Base-by-base conservation (phyloP, 2,329 filamentous ascomycete genomes). In the Fusarium tuaranense region DNA sequence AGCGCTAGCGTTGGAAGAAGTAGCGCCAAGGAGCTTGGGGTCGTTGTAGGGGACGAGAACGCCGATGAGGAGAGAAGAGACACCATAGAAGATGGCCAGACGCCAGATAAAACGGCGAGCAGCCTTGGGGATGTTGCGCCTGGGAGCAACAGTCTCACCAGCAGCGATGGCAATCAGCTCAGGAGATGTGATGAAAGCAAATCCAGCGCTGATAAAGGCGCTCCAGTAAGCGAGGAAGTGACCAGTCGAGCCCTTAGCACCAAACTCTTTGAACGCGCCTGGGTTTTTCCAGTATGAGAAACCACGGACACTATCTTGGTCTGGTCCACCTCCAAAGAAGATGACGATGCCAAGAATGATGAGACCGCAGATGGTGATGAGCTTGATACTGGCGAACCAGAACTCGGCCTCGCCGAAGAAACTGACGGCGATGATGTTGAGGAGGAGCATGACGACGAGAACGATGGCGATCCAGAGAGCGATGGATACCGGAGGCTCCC, bases 331-430 rank as follows among this genome's bases (percentile, higher is more conserved):
- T 58, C 88, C 89, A 36, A 88, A 87, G 79, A 89, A 88, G 66
- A 91, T 71, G 22, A 77, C 77, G 5, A 78, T 74, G 0, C 72
- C 70, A 13, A 90, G 81, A 48, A 91, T 86, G 71, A 91, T 87
- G 51, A 91, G 84, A 25, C 88, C 89, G 14, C 88, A 76, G 69
- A 91, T 90, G 66, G 87, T 88, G 71, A 90, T 84, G 53, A 92
- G 84, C 82, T 92, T 92, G 82, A 91, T 85, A 58, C 85, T 87
- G 27, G 89, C 87, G 70, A 91, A 90, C 84, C 87, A 88, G 78
- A 92, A 91, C 78, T 92, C 90, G 57, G 88, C 86, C 80, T 92
- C 90, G 51, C 90, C 90, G 76, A 90, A 91, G 73, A 89, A 84
- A 92, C 83, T 36, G 83, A 91, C 88, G 58, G 87, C 87, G 57